Conservation (phyloP, 2,329 filamentous ascomycete genomes). For the Sarocladium oryzae region DNA sequence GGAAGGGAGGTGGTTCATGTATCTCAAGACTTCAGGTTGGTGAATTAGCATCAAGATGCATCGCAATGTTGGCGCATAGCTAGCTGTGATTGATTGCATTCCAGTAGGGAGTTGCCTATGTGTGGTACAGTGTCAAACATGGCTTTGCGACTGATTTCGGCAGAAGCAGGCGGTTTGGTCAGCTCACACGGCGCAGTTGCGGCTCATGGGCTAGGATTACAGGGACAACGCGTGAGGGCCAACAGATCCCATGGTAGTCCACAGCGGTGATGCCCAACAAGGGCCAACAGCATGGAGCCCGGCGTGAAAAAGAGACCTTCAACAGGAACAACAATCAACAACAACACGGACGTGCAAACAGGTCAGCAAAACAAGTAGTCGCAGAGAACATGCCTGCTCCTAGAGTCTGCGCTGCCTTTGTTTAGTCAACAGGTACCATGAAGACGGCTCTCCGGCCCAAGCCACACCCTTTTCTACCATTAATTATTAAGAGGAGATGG, state of each 20-base stretch:
- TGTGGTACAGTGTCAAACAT: no score
- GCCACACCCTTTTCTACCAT: no score
- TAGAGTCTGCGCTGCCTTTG: no score
- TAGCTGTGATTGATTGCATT: no score
- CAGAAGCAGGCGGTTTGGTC: not conserved
- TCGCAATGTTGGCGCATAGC: not conserved
- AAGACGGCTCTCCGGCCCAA: no score
- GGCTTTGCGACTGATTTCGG: not conserved
- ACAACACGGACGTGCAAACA: not conserved
- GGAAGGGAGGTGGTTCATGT: no score
- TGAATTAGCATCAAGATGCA: not conserved
- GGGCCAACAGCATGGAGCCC: slow-evolving; percentile 6
- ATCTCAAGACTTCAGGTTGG: not conserved
- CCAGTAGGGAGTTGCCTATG: no score
- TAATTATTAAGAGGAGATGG: no score
- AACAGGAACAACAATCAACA: not conserved
- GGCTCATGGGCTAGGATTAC: not conserved
- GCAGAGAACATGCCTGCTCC: no score
- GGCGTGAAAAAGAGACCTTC: slow-evolving; percentile 1
- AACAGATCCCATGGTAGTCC: not conserved
- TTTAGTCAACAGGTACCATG: no score
- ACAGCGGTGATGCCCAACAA: slow-evolving; percentile 8
- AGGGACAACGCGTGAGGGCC: not conserved
- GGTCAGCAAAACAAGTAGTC: not conserved
- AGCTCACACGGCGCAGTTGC: not conserved